Conservation (phyloP, 164 flowering plant species). For the Umbilicus rupestris region DNA sequence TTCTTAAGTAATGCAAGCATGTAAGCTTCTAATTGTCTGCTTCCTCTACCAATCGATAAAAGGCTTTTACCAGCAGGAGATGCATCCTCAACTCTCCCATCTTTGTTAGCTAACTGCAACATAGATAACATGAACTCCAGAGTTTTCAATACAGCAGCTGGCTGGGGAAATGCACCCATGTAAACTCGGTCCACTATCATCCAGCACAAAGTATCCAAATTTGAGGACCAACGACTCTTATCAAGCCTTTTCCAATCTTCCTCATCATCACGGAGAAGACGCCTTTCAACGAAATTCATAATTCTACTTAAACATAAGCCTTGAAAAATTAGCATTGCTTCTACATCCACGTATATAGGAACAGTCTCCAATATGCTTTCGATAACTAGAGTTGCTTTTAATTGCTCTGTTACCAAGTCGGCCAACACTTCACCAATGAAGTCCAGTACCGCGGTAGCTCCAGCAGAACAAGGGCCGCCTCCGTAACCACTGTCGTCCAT, state of each 20-base stretch:
- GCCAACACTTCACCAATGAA: constrained; percentile 92
- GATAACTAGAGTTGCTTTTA: constrained; percentile 57
- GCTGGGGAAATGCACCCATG: constrained; percentile 95
- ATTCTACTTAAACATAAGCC: constrained; percentile 88
- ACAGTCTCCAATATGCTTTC: constrained; percentile 75
- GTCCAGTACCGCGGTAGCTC: constrained; percentile 89
- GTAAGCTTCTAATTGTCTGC: constrained; percentile 81
- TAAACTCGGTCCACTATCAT: constrained; percentile 94
- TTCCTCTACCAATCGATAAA: constrained; percentile 80
- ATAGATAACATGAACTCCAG: constrained; percentile 90
- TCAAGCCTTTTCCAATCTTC: constrained; percentile 87
- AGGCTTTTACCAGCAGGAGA: constrained; percentile 69
- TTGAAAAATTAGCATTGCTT: constrained; percentile 76
- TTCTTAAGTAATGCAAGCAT: constrained; percentile 81
- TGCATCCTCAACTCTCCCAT: constrained; percentile 87
- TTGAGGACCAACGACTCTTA: constrained; percentile 80
- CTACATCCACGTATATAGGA: constrained; percentile 72
- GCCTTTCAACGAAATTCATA: constrained; percentile 91
- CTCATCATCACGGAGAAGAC: constrained; percentile 95
- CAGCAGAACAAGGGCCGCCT: constrained; percentile 96
- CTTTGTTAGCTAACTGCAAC: constrained; percentile 92
- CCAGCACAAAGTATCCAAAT: constrained; percentile 83
- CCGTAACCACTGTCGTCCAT: constrained; percentile 88
- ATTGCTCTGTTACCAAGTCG: constrained; percentile 77
- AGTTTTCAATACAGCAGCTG: constrained; percentile 59